Conservation (phyloP, 2,329 filamentous ascomycete genomes). For the Exophiala xenobiotica region DNA sequence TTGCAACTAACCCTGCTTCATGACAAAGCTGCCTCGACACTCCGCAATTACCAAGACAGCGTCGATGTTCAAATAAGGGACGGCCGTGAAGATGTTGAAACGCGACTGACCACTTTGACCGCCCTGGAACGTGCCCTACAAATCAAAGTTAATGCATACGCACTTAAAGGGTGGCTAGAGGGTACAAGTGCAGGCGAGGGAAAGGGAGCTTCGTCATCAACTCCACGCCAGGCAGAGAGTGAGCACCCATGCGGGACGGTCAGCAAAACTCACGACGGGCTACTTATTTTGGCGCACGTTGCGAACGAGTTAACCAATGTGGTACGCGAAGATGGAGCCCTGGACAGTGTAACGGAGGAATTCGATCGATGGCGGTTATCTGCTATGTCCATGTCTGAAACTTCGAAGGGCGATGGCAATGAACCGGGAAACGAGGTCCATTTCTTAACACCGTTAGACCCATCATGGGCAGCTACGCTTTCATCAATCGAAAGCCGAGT, state of each 20-base stretch:
- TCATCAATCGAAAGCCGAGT: slow-evolving; percentile 9
- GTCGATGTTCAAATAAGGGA: slow-evolving; percentile 9
- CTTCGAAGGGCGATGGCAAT: no score
- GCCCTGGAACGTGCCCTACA: slow-evolving; percentile 37
- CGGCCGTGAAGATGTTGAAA: slow-evolving; percentile 29
- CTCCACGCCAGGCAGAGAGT: not conserved
- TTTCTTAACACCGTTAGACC: slow-evolving; percentile 3
- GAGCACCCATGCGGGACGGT: not conserved
- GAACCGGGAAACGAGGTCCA: not conserved
- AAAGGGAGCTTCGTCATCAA: not conserved
- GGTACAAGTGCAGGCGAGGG: not conserved
- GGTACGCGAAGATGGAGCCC: slow-evolving; percentile 5
- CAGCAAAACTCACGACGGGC: not conserved
- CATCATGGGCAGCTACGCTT: slow-evolving; percentile 14
- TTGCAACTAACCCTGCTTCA: slow-evolving; percentile 45
- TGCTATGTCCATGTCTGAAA: slow-evolving; percentile 6
- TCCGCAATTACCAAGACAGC: slow-evolving; percentile 19
- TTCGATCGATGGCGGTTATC: slow-evolving; percentile 18
- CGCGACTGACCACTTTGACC: slow-evolving; percentile 34
- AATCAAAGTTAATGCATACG: slow-evolving; percentile 37
- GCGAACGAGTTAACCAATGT: slow-evolving; percentile 10
- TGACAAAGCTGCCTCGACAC: slow-evolving; percentile 17
- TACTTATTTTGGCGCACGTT: slow-evolving; percentile 17
- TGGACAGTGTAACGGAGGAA: slow-evolving; percentile 9
- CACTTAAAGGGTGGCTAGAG: slow-evolving; percentile 12